Percentiles rank a stretch among this genome's conserved stretches.
These are phyloP conservation scores for Ceratorhiza oryzae-sativae DNA, from an alignment of 1,284 basidiomycete genomes.

Conservation along the genomic window DNA sequence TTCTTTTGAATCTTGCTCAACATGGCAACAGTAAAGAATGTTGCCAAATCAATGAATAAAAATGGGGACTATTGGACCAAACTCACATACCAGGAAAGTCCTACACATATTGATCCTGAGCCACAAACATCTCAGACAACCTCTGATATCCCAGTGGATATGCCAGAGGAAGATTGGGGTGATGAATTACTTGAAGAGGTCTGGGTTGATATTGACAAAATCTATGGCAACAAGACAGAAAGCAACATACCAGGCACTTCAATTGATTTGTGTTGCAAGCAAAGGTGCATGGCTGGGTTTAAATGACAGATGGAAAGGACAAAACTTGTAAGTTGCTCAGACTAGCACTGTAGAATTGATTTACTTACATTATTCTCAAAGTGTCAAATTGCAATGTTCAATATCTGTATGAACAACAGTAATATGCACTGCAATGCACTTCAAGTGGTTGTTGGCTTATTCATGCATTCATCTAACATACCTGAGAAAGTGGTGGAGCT, in stretches of 20 bases:
- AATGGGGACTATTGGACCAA: conserved; percentile 2
- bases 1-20: neutral
- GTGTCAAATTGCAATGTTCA: neutral
- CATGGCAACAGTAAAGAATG: neutral
- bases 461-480: too few relatives aligned
- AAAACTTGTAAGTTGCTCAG: neutral
- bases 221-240: too few relatives aligned
- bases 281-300: neutral
- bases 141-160: neutral
- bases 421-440: too few relatives aligned
- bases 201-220: neutral
- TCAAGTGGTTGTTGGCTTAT: too few relatives aligned
- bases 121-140: neutral
- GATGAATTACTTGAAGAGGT: neutral
- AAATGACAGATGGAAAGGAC: neutral
- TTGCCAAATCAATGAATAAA: neutral
- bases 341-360: neutral
- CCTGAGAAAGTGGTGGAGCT: too few relatives aligned
- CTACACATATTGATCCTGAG: neutral
- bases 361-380: neutral
- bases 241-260: neutral
- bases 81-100: neutral
- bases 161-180: conserved; percentile 22
- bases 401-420: too few relatives aligned
- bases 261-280: neutral